These are phyloP conservation scores for Selenicereus undatus DNA, from an alignment of 148 eudicot genomes.

Conservation along the genomic window DNA sequence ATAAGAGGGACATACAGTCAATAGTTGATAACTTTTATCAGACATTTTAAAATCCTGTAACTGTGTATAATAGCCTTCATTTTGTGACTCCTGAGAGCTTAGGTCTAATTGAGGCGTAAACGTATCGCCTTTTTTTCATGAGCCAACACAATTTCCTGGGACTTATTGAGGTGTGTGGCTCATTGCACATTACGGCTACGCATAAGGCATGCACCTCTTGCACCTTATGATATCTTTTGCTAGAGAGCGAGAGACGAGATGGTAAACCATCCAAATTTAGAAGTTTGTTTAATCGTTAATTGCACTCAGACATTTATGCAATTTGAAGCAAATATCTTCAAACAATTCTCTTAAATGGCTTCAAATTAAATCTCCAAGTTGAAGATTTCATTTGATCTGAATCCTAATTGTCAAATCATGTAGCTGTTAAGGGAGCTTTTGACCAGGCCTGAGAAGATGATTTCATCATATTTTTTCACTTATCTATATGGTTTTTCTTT, in stretches of 20 bases:
- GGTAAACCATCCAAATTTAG: background rate
- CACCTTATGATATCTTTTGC: background rate
- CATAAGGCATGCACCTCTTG: no score
- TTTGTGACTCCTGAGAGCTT: no score
- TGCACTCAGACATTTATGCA: background rate
- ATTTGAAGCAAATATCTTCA: background rate
- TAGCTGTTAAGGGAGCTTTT: background rate
- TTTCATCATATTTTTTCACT: background rate
- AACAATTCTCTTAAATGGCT: background rate
- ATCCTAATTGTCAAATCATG: background rate
- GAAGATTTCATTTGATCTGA: background rate
- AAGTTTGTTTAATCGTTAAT: background rate
- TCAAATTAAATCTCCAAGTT: background rate
- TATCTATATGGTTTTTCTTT: background rate
- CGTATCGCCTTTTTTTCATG: no score
- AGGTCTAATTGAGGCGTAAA: no score
- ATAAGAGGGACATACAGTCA: no score
- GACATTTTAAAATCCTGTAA: no score
- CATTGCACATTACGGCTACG: no score
- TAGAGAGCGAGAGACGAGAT: background rate
- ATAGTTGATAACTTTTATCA: no score
- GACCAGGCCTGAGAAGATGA: background rate
- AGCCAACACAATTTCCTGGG: no score
- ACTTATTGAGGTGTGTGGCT: no score
- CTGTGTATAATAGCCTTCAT: no score